Evolutionary conservation across 139 green algal genomes (phyloP), one percentile per base, ranked within the genome.

Genomic region (Volvox reticuliferus): DNA sequence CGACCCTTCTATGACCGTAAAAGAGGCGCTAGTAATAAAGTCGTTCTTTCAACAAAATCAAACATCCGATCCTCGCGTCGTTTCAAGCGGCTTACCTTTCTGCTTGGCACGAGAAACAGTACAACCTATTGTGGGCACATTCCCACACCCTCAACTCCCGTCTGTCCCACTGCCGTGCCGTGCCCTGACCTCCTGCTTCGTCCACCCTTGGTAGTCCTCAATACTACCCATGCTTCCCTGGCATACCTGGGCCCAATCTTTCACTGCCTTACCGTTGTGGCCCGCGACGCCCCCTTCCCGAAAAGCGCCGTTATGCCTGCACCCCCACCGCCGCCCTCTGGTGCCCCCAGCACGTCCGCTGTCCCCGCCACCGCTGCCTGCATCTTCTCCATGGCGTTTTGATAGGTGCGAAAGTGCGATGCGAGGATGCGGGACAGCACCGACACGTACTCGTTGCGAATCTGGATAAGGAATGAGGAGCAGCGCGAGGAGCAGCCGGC

Each of bases 391-490:
- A 99, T 94, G 28, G 95, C 92, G 12, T 84, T 82, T 61, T 98
- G 97, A 96, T 99, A 99, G 44, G 94, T 96, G 30, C 94, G 91
- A 92, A 99, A 99, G 91, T 99, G 96, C 18, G 95, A 91, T 1
- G 97, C 92, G 67, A 99, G 93, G 79, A 99, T 97, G 28, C 90
- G 82, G 28, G 94, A 96, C 63, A 99, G 94, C 28, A 96, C 96
- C 21, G 95, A 91, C 33, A 98, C 92, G 90, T 99, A 99, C 32
- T 97, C 94, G 14, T 55, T 80, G 24, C 95, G 93, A 28, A 99
- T 94, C 93, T 96, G 93, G 62, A 26, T 35, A 17, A 19, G 78
- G 55, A 28, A 28, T 16, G 76, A 6, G 65, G 24, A 28, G 12
- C 21, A 24, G 12, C 21, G 65, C 2, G 65, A 73, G 16, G 16